phyloP scores from a whole-genome alignment of 306 rosid genomes.

The Herpetospermum pedunculosum region DNA sequence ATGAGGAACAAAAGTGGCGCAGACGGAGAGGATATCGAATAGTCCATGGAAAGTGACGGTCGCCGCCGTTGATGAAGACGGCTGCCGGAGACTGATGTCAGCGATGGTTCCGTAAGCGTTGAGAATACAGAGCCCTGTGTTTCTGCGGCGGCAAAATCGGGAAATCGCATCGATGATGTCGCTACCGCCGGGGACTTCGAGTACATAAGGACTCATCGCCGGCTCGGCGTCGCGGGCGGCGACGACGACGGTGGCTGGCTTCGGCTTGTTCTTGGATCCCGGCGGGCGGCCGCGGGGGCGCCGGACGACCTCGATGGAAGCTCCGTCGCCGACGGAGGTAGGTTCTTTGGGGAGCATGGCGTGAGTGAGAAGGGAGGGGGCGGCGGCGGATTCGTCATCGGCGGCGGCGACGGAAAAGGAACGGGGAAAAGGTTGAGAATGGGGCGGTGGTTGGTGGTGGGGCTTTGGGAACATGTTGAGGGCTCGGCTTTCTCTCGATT shows the following conservation, averaged over 20 bases:
- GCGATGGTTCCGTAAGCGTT: conserved; percentile 72
- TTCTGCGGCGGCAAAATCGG: conserved; percentile 53
- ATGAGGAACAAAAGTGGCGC: conserved; percentile 60
- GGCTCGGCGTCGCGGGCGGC: conserved; percentile 67
- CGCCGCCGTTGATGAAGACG: conserved; percentile 56
- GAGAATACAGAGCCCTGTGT: conserved; percentile 53
- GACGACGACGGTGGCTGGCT: conserved; percentile 44
- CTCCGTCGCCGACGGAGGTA: conserved; percentile 41
- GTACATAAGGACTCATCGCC: conserved; percentile 74
- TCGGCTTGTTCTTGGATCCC: conserved; percentile 85
- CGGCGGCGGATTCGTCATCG: conserved; percentile 30
- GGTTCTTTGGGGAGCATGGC: neutral
- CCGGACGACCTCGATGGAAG: conserved; percentile 57
- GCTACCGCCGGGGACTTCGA: conserved; percentile 69
- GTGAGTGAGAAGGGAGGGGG: neutral
- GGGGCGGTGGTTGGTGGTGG: conserved; percentile 39
- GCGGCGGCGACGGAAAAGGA: conserved; percentile 38
- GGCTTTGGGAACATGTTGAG: conserved; percentile 65
- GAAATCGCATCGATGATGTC: conserved; percentile 70
- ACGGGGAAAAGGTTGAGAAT: conserved; percentile 21
- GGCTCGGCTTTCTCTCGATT: conserved; percentile 16
- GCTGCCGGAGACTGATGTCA: conserved; percentile 77
- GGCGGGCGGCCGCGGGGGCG: conserved; percentile 92
- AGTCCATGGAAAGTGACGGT: conserved; percentile 89
- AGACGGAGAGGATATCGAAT: conserved; percentile 63